Conservation (phyloP, 139 green algal genomes). For the Coelastrella sp. region DNA sequence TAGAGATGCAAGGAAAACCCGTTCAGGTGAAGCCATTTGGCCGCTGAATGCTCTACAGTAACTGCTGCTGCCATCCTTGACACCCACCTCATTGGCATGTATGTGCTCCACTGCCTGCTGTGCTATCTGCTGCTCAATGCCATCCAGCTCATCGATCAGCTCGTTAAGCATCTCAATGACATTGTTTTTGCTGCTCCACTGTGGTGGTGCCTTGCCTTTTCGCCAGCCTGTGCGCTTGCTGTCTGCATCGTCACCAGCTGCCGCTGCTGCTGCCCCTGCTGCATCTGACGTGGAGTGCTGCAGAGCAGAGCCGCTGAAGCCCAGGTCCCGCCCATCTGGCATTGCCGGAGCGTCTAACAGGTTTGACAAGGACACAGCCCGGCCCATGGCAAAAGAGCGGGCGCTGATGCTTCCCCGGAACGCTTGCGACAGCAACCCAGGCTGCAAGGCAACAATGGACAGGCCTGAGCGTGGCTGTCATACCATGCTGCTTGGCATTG, state of each 20-base stretch:
- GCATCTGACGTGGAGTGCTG: slow-evolving; percentile 5
- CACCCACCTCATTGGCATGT: slow-evolving; percentile 86
- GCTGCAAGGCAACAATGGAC: background rate
- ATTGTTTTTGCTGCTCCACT: slow-evolving; percentile 73
- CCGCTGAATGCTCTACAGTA: background rate
- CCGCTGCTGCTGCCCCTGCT: slow-evolving; percentile 45
- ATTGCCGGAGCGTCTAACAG: slow-evolving; percentile 69
- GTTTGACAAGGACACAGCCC: slow-evolving; percentile 81
- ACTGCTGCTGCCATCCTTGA: background rate
- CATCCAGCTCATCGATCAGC: slow-evolving; percentile 93
- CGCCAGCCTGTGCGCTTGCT: background rate
- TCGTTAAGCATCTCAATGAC: slow-evolving; percentile 97
- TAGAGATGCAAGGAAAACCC: too few species aligned
- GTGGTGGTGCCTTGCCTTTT: slow-evolving; percentile 33
- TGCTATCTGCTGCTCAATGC: slow-evolving; percentile 86
- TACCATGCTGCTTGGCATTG: too few species aligned
- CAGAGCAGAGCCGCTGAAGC: background rate
- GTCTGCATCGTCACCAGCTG: slow-evolving; percentile 33
- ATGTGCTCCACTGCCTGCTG: slow-evolving; percentile 93
- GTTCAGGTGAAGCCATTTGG: too few species aligned
- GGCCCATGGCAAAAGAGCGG: slow-evolving; percentile 31
- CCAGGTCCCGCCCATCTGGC: background rate
- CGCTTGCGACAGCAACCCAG: slow-evolving; percentile 61
- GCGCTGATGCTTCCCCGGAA: slow-evolving; percentile 32
- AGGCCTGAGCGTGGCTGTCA: background rate